These are phyloP conservation scores for Apiospora hydei DNA, from an alignment of 2,329 filamentous ascomycete species.

Conservation along the genomic window DNA sequence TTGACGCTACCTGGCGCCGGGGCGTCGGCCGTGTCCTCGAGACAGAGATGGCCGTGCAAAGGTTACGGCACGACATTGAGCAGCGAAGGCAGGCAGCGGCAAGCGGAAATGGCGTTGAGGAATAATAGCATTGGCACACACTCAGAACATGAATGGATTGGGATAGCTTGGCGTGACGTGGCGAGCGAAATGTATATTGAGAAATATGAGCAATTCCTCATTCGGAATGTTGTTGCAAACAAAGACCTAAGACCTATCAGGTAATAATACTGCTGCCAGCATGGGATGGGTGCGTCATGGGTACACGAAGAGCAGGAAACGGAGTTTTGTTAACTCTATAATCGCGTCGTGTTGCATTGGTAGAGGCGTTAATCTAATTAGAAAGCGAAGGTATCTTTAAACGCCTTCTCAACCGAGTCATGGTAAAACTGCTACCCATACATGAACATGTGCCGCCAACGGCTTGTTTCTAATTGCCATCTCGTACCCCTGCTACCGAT, in stretches of 20 bases:
- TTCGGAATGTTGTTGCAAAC: neutral
- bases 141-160: neutral
- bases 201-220: neutral
- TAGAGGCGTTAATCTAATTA: slow-evolving; percentile 23
- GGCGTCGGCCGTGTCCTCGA: slow-evolving; percentile 83
- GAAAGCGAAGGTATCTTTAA: slow-evolving; percentile 25
- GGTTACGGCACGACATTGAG: slow-evolving; percentile 70
- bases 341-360: slow-evolving; percentile 1
- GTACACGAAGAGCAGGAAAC: neutral
- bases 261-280: neutral
- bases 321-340: neutral
- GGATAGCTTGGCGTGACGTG: neutral
- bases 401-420: slow-evolving; percentile 22
- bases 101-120: neutral
- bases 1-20: slow-evolving; percentile 81
- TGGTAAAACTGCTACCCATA: slow-evolving; percentile 18
- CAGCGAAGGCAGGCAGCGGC: slow-evolving; percentile 60
- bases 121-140: neutral
- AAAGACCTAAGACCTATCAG: neutral
- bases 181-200: neutral
- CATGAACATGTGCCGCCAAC: slow-evolving; percentile 22
- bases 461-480: slow-evolving; percentile 17
- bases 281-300: neutral
- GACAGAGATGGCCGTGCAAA: slow-evolving; percentile 84
- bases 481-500: slow-evolving; percentile 1